Evolutionary conservation across 208 protist genomes (phyloP), one percentile per base, ranked within the genome.

Genomic region (Crithidia bombi): DNA sequence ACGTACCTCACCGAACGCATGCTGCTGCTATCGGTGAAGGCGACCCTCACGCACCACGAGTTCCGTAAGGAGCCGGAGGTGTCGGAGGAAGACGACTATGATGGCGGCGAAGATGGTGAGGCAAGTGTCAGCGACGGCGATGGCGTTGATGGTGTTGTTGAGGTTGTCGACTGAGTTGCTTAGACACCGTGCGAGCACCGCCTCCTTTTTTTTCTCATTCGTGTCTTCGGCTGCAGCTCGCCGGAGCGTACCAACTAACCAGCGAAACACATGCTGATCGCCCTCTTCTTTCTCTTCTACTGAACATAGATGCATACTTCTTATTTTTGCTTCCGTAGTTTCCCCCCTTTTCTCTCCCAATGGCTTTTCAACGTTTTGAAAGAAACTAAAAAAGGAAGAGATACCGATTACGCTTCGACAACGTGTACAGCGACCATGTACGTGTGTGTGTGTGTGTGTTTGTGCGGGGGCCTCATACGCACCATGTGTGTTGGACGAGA

Each of bases 1-100:
- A 79, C 79, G 14, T 90, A 94, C 71, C 54, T 93, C 0, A 78
- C 79, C 23, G 89, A 96, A 65, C 72, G 87, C 66, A 76, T 96
- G 69, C 83, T 94, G 52, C 82, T 96, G 23, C 76, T 77, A 26
- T 93, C 86, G n/a, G 56, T 90, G 6, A 77, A 79, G 70, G 69
- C 52, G 38, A 65, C 72, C 38, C 47, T 65, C 23, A 61, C 65
- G 28, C 41, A n/a, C 7, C 41, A 78, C n/a, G 50, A 66, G 51
- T 32, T 57, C 25, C 43, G 56, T 55, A 58, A 23, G 33, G 35
- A 43, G 28, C 28, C 54, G 19, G 44, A 44, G 17, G 74, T 47
- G 17, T 51, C 32, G 21, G 62, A 11, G n/a, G 55, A 67, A 25
- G 65, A 43, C 11, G 57, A 52, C 0, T 36, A 54, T 0, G 49